These are phyloP conservation scores for Xanthoceras sorbifolium DNA, from an alignment of 345 rosid species.

Conservation along the genomic window DNA sequence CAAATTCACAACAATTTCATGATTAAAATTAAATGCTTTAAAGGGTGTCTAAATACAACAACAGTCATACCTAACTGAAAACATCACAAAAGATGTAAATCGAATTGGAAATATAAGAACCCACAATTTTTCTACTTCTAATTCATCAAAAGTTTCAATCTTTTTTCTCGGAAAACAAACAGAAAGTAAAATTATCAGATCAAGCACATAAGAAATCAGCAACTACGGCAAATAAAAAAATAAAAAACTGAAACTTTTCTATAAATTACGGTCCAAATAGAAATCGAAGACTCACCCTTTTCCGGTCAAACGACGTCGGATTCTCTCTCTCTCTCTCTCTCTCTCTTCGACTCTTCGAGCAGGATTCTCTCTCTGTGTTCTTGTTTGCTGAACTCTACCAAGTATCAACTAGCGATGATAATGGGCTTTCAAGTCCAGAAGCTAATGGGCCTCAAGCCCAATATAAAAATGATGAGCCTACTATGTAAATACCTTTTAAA, in stretches of 20 bases:
- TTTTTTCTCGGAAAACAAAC: background rate
- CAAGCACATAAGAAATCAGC: background rate
- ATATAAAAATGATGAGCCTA: too few species aligned
- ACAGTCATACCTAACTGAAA: background rate
- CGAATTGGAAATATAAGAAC: background rate
- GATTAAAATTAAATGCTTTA: background rate
- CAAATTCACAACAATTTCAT: background rate
- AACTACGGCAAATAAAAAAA: background rate
- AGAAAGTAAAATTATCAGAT: background rate
- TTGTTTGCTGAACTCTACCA: too few species aligned
- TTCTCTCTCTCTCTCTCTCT: background rate
- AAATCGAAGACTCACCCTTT: conserved; percentile 7
- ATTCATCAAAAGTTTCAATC: background rate
- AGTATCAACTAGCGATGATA: too few species aligned
- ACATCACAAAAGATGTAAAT: background rate
- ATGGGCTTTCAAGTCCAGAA: too few species aligned
- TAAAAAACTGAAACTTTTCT: background rate
- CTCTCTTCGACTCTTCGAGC: background rate
- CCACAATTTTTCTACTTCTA: background rate
- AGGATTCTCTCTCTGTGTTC: background rate
- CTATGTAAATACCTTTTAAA: too few species aligned
- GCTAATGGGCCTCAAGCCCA: too few species aligned
- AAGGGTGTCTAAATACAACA: background rate
- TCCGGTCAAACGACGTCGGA: background rate
- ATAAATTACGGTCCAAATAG: background rate